A percentile compares a stretch with the other conserved stretches of the same genome.
These are phyloP conservation scores for Trichoderma parareesei DNA, from an alignment of 495 filamentous ascomycete genomes.

Conservation along the genomic window DNA sequence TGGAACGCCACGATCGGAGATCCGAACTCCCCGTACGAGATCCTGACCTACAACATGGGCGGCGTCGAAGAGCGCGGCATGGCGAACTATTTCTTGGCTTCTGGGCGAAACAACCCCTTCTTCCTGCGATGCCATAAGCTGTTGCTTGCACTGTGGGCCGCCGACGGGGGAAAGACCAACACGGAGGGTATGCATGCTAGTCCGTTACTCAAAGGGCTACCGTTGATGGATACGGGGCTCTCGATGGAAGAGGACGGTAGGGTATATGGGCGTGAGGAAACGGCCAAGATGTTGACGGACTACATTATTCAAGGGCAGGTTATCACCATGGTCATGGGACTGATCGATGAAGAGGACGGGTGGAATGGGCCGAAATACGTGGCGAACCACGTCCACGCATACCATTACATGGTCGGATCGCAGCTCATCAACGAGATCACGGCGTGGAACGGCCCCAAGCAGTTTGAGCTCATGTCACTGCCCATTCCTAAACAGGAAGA, in stretches of 20 bases:
- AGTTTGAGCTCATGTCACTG: conserved; percentile 45
- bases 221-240: conserved; percentile 22
- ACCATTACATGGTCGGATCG: conserved; percentile 42
- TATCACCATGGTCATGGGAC: conserved; percentile 41
- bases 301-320: conserved; percentile 47
- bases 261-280: conserved; percentile 21
- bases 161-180: conserved; percentile 37
- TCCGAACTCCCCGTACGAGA: conserved; percentile 36
- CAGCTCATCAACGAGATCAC: conserved; percentile 46
- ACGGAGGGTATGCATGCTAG: conserved; percentile 45
- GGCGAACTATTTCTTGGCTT: conserved; percentile 43
- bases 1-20: conserved; percentile 42
- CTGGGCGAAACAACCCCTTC: conserved; percentile 34
- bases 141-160: conserved; percentile 42
- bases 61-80: conserved; percentile 26
- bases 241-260: conserved; percentile 18
- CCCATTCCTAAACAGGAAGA: conserved; percentile 35
- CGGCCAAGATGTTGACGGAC: conserved; percentile 36
- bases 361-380: conserved; percentile 49
- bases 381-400: conserved; percentile 36
- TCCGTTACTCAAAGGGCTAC: conserved; percentile 36
- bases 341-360: conserved; percentile 38
- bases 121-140: conserved; percentile 43
- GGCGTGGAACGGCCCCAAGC: conserved; percentile 37
- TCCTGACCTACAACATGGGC: conserved; percentile 38